Conservation (phyloP, 495 filamentous ascomycete species). For the Paragyromitra xinjiangensis region DNA sequence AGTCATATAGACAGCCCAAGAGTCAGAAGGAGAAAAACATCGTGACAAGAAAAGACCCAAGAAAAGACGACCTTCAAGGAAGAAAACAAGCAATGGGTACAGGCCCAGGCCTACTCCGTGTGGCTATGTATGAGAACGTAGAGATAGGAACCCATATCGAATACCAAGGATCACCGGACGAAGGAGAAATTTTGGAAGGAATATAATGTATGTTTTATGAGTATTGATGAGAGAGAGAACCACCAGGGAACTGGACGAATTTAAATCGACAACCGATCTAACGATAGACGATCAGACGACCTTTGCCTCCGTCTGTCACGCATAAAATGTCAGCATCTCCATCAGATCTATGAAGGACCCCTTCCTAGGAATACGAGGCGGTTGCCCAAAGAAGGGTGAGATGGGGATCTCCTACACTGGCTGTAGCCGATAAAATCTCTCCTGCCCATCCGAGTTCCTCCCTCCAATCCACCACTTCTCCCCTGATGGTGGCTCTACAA, state of each 20-base stretch:
- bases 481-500: slow-evolving; percentile 68
- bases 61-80: neutral
- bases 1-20: slow-evolving; percentile 33
- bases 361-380: neutral
- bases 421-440: slow-evolving; percentile 70
- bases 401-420: slow-evolving; percentile 54
- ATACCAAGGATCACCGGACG: neutral
- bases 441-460: slow-evolving; percentile 72
- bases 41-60: slow-evolving; percentile 16
- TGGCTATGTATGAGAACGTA: slow-evolving; percentile 10
- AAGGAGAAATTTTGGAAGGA: slow-evolving; percentile 10
- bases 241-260: neutral
- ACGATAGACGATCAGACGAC: slow-evolving; percentile 56
- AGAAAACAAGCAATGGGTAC: neutral
- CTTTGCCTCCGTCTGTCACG: slow-evolving; percentile 52
- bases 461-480: slow-evolving; percentile 84
- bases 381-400: neutral
- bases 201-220: slow-evolving; percentile 19
- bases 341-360: neutral
- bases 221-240: neutral
- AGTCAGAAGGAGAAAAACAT: neutral
- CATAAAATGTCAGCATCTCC: slow-evolving; percentile 29
- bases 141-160: neutral
- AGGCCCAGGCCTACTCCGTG: neutral
- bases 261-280: slow-evolving; percentile 57